These are phyloP conservation scores for Populus alba DNA, from an alignment of 345 rosid genomes.

Conservation along the genomic window DNA sequence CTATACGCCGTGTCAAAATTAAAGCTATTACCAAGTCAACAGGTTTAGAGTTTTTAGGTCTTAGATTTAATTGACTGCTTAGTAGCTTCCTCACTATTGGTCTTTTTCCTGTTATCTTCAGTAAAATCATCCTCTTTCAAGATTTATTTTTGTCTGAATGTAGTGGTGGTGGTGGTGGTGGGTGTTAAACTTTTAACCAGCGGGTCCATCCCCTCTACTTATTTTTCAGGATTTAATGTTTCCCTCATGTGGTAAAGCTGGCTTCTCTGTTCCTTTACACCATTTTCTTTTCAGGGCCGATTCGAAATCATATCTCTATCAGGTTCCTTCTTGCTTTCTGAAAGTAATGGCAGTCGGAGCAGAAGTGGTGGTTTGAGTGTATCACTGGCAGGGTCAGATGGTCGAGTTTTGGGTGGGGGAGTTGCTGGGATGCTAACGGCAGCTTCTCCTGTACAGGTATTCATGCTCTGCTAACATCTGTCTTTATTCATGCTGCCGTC, in stretches of 20 bases:
- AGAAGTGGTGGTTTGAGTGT: conserved; percentile 59
- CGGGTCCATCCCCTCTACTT: background rate
- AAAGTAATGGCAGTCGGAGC: conserved; percentile 43
- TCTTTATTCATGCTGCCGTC: background rate
- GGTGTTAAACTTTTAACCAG: background rate
- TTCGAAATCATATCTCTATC: conserved; percentile 79
- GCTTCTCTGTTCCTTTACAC: background rate
- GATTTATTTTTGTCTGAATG: background rate
- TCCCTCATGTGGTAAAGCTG: background rate
- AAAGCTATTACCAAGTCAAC: background rate
- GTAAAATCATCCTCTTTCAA: background rate
- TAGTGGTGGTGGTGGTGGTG: background rate
- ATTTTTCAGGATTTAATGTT: background rate
- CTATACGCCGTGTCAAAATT: too few relatives aligned
- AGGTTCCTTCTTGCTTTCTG: conserved; percentile 62
- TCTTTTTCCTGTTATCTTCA: background rate
- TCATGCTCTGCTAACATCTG: background rate
- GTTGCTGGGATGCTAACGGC: conserved; percentile 75
- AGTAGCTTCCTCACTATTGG: background rate
- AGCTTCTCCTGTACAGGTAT: conserved; percentile 84
- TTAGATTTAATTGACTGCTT: background rate
- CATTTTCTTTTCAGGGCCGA: conserved; percentile 55
- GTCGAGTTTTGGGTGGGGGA: conserved; percentile 72
- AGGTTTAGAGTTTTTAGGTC: background rate
- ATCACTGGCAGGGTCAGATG: conserved; percentile 73